Conservation (phyloP, 2,329 filamentous ascomycete species). For the Aureobasidium sp. region DNA sequence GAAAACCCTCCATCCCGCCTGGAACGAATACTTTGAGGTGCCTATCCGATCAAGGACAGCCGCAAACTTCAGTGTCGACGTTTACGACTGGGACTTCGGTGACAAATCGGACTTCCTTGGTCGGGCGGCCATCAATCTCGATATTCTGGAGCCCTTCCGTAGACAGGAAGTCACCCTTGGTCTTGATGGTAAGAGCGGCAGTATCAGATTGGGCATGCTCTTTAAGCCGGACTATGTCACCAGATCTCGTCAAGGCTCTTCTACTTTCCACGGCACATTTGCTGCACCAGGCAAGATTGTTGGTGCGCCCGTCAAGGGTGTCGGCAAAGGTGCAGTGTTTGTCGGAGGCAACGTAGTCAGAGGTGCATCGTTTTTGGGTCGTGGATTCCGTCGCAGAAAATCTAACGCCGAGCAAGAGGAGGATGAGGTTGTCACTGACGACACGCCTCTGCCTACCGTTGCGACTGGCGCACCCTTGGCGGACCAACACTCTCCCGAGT, state of each 20-base stretch:
- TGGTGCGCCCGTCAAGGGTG: slow-evolving; percentile 90
- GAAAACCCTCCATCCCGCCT: slow-evolving; percentile 88
- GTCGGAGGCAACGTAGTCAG: slow-evolving; percentile 76
- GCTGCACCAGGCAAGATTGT: slow-evolving; percentile 81
- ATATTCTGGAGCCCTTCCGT: slow-evolving; percentile 76
- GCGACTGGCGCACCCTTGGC: neutral
- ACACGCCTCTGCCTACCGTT: slow-evolving; percentile 17
- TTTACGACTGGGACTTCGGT: slow-evolving; percentile 95
- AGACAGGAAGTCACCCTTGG: slow-evolving; percentile 65
- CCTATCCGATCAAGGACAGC: slow-evolving; percentile 75
- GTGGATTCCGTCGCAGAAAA: slow-evolving; percentile 71
- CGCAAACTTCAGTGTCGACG: slow-evolving; percentile 72
- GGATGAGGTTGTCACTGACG: slow-evolving; percentile 19
- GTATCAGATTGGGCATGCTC: slow-evolving; percentile 71
- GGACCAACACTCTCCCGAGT: neutral
- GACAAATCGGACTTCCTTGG: slow-evolving; percentile 92
- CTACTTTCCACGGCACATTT: slow-evolving; percentile 89
- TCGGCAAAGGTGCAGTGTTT: slow-evolving; percentile 64
- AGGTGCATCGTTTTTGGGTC: slow-evolving; percentile 83
- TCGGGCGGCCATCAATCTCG: slow-evolving; percentile 65
- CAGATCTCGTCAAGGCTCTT: slow-evolving; percentile 78
- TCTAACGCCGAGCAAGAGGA: slow-evolving; percentile 7
- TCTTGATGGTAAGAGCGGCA: slow-evolving; percentile 84
- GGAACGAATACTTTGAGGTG: slow-evolving; percentile 95
- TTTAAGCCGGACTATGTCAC: slow-evolving; percentile 92